Base-by-base conservation (phyloP, 164 flowering plant genomes). In the Santalum album region DNA sequence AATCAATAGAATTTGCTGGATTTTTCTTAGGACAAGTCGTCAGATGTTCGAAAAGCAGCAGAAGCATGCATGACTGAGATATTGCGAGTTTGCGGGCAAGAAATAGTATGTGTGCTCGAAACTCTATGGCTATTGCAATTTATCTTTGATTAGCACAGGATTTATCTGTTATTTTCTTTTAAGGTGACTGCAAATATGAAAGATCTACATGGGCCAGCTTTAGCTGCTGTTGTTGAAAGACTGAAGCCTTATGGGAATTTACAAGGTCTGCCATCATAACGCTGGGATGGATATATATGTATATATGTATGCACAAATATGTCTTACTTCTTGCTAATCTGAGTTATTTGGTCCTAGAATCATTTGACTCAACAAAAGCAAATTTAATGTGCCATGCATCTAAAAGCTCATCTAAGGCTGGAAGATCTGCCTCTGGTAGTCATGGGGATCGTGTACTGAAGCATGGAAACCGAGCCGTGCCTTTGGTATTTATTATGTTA, bases 31-130 rank as follows among this genome's bases (percentile, higher is more conserved):
- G 99, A 94, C 62, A 94, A 94, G 73, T 87, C 97, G 25, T 75
- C 90, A 12, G 99, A 94, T 71, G 96, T 94, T 61, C 87, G 99
- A 20, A 94, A 94, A 73, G 91, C 99, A 48, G 95, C 99, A n/a
- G 99, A 94, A 73, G 69, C 79, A 26, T 87, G 89, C 71, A 61
- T 94, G 53, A 59, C 58, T 57, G 99, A 90, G 71, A 75, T 94
- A 49, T 25, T 94, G 61, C 83, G 86, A 75, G 87, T 81, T 44
- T 73, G 86, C 68, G 92, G 95, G 32, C 92, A 64, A 32, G 99
- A 94, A 65, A 56, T 65, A 42, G 99, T 94, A 68, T 22, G 83
- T 64, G 6, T 32, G 22, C 50, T 23, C 9, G 22, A 6, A 43
- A 38, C 18, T 50, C 20, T 45, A 1, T 61, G 48, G 25, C 43